Base-by-base conservation (phyloP, 768 basidiomycete genomes). In the Nidularia sp. region DNA sequence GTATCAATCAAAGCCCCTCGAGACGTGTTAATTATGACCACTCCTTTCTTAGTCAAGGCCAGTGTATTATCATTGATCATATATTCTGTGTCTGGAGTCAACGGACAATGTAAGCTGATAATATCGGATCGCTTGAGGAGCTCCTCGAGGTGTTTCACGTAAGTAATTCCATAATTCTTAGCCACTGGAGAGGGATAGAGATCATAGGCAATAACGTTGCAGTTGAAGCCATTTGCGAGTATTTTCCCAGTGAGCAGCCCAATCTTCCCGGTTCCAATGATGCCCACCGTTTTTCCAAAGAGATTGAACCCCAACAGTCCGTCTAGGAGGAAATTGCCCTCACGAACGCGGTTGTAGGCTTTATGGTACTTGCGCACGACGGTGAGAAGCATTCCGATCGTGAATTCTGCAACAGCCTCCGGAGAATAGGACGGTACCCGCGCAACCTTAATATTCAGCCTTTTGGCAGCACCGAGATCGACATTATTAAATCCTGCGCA, bases 351-450 rank as follows among this genome's bases (percentile, higher is more conserved):
- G 46, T 67, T 66, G 55, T 71, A 74, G 7, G 74, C 71, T 54
- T 76, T 76, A 62, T 76, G 74, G 54, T 73, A 76, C 56, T 76
- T 76, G 53, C 74, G 69, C 7, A 73, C 61, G 41, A 76, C 70
- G 32, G 73, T 76, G 61, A 76, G 57, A 49, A 76, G 66, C 71
- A 74, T 76, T n/a, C 74, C 74, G 15, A 76, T 70, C 12, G 73
- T 64, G 57, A 76, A 76, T 54, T 75, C 74, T 12, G 74, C 74
- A 25, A 75, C 70, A 7, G 74, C 70, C 58, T 73, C 72, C 2
- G 74, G 73, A 18, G 74, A 70, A 54, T 76, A 76, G 6, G 74
- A 67, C 4, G 74, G 74, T 1, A 74, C 74, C 3, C 71, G 69
- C 5, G 63, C 69, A 31, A 76, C 69, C 51, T 69, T 68, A 58